Evolutionary conservation across 768 basidiomycete genomes (phyloP), one percentile per base, ranked within the genome.

Genomic region (Tylopilus vinaceipallidus): DNA sequence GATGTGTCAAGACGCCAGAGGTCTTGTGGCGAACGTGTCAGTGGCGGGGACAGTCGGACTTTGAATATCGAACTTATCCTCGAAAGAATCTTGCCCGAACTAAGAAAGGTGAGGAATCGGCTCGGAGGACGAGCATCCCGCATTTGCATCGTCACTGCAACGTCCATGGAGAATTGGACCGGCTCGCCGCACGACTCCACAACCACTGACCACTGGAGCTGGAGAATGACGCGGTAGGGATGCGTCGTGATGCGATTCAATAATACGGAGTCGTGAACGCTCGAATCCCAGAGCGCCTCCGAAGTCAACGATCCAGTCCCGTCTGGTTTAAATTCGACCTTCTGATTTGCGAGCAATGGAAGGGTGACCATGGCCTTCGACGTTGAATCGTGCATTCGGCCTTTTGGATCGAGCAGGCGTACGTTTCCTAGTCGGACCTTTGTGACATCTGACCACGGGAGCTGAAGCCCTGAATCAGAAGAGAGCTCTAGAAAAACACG

Each of bases 1-100:
- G 90, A 84, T 1, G 95, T 98, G 71, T 99, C 93, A 44, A 98
- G 74, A 34, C 94, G 76, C 97, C 95, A 98, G 13, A 99, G 75
- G 55, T 98, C 94, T 64, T 83, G 83, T 2, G 91, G 80, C 1
- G 88, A 93, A 37, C 91, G 83, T 17, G 91, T 92, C 53, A 91
- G 71, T 14, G 91, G 88, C 12, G 95, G 94, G 3, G 83, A 82
- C 27, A 98, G 76, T 38, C 80, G 78, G 42, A 98, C 78, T 27
- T 75, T 80, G 74, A 95, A 99, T 38, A 97, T 79, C n/a, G 83
- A 81, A 60, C 87, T 90, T 33, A 85, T 82, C 70, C 88, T 88
- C 27, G 83, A 75, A 17, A 92, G 74, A 26, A 91, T 80, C 64
- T 88, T 92, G 19, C 78, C 82, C 7, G 87, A 83, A 17, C 81